phyloP scores from a whole-genome alignment of 2,329 filamentous ascomycete genomes.

The Pyrenochaeta sp. region DNA sequence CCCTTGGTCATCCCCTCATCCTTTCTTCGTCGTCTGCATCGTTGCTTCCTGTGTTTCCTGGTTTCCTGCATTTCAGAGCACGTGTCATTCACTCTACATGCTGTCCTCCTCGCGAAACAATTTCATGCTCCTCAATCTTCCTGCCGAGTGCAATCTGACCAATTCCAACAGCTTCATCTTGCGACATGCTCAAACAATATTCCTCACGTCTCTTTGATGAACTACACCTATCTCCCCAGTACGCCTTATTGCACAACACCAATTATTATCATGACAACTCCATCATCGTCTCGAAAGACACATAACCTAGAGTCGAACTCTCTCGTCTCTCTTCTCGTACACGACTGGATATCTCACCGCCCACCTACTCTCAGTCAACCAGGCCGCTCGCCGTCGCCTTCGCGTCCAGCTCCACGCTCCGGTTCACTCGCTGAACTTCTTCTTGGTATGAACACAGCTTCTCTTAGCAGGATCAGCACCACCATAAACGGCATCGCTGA shows the following conservation, averaged over 20 bases:
- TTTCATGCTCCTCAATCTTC: background rate
- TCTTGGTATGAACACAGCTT: conserved; percentile 88
- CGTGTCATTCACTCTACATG: background rate
- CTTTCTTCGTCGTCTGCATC: background rate
- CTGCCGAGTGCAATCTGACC: conserved; percentile 7
- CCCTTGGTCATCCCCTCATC: background rate
- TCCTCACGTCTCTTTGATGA: conserved; percentile 97
- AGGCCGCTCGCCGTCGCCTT: conserved; percentile 67
- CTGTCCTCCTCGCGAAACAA: background rate
- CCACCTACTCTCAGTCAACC: conserved; percentile 73
- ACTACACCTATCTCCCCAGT: conserved; percentile 93
- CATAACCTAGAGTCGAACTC: conserved; percentile 85
- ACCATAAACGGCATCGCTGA: conserved; percentile 91
- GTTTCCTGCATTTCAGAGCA: background rate
- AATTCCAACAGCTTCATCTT: conserved; percentile 79
- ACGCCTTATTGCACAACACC: conserved; percentile 69
- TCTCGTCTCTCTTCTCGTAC: conserved; percentile 90
- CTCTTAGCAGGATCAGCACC: conserved; percentile 85
- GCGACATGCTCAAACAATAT: conserved; percentile 85
- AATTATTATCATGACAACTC: conserved; percentile 90
- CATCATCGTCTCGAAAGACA: conserved; percentile 79
- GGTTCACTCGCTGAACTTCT: conserved; percentile 84
- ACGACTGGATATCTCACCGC: conserved; percentile 96
- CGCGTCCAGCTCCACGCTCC: conserved; percentile 59
- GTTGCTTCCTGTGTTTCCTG: background rate